Percentiles rank a stretch among this genome's conserved stretches.
phyloP scores from a whole-genome alignment of 352 stramenopile species.

The Phytopythium helicoides region DNA sequence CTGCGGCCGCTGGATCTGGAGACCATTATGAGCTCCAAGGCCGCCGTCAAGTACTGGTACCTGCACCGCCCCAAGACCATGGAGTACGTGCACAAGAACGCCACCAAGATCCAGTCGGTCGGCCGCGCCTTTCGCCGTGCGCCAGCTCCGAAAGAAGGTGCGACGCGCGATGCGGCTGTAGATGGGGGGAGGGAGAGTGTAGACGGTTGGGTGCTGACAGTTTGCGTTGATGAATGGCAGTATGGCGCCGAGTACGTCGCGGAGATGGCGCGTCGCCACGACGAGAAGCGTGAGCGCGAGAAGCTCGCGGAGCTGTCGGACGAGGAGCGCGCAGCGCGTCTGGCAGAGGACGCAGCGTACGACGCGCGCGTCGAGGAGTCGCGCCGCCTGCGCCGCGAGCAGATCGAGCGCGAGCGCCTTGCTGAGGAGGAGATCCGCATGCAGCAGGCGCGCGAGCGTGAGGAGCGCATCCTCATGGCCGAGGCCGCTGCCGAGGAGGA shows the following conservation, averaged over 20 bases:
- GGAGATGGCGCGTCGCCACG: conserved; percentile 66
- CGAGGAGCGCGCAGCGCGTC: conserved; percentile 53
- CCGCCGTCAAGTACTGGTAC: conserved; percentile 89
- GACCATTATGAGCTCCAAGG: conserved; percentile 87
- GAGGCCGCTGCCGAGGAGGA: conserved; percentile 30
- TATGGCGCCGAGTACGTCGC: conserved; percentile 82
- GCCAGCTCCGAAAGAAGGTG: conserved; percentile 60
- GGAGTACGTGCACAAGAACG: conserved; percentile 88
- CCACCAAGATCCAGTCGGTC: conserved; percentile 82
- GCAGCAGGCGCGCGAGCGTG: conserved; percentile 44
- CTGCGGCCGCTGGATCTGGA: conserved; percentile 80
- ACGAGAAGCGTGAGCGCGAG: conserved; percentile 59
- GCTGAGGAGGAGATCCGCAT: conserved; percentile 54
- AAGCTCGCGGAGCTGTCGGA: conserved; percentile 57
- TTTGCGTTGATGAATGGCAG: too few species aligned
- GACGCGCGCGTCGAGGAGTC: conserved; percentile 80
- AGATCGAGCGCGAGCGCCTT: conserved; percentile 62
- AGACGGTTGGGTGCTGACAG: too few species aligned
- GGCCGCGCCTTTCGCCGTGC: conserved; percentile 76
- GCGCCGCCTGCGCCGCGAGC: conserved; percentile 67
- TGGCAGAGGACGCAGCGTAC: conserved; percentile 57
- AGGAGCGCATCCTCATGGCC: conserved; percentile 32
- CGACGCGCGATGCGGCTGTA: not conserved
- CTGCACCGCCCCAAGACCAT: conserved; percentile 87
- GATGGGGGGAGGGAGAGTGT: not conserved